These are phyloP conservation scores for Leccinum boreale DNA, from an alignment of 768 basidiomycete genomes.

Conservation along the genomic window DNA sequence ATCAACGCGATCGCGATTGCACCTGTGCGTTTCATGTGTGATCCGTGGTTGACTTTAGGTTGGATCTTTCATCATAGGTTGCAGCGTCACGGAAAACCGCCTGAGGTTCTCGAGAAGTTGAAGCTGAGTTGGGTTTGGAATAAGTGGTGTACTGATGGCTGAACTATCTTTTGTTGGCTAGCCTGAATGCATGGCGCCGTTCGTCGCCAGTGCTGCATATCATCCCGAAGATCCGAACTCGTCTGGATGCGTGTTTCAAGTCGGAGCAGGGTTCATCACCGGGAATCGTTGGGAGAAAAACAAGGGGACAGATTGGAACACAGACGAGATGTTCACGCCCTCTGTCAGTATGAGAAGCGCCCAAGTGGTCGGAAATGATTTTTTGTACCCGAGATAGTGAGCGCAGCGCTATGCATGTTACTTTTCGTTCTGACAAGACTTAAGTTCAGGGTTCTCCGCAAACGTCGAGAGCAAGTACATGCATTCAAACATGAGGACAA, in stretches of 20 bases:
- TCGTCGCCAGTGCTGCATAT: slow-evolving; percentile 75
- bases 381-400: slow-evolving; percentile 65
- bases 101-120: slow-evolving; percentile 84
- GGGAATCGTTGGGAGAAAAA: slow-evolving; percentile 93
- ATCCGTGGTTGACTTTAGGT: too few species aligned
- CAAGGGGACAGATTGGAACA: slow-evolving; percentile 83
- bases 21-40: slow-evolving; percentile 53
- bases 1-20: slow-evolving; percentile 87
- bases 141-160: neutral
- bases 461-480: slow-evolving; percentile 60
- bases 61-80: too few species aligned
- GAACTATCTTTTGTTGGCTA: neutral
- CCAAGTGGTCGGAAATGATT: slow-evolving; percentile 85
- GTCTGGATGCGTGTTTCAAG: slow-evolving; percentile 77
- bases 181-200: slow-evolving; percentile 91
- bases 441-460: slow-evolving; percentile 59
- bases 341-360: slow-evolving; percentile 65
- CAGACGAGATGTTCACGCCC: slow-evolving; percentile 88
- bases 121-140: slow-evolving; percentile 41
- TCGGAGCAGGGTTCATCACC: slow-evolving; percentile 89
- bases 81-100: slow-evolving; percentile 81
- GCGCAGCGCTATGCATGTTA: slow-evolving; percentile 17
- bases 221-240: slow-evolving; percentile 84
- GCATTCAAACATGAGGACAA: neutral
- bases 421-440: slow-evolving; percentile 7